These are phyloP conservation scores for Clonostachys chloroleuca DNA, from an alignment of 2,329 filamentous ascomycete genomes.

Conservation along the genomic window DNA sequence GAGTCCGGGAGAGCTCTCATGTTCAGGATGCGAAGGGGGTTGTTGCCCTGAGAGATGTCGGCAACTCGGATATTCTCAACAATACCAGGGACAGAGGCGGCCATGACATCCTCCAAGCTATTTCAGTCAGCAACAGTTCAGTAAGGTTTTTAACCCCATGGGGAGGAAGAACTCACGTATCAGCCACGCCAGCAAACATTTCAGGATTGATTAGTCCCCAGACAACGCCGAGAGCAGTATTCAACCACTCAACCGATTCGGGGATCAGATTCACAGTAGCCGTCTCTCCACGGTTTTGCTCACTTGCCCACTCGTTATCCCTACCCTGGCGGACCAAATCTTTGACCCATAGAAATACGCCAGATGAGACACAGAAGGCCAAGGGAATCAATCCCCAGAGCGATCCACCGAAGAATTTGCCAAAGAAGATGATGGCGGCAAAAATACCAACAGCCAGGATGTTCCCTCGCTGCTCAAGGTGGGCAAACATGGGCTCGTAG, in stretches of 20 bases:
- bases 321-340: conserved; percentile 79
- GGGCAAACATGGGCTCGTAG: conserved; percentile 82
- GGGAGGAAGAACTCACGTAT: conserved; percentile 48
- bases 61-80: conserved; percentile 94
- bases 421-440: conserved; percentile 68
- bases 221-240: conserved; percentile 75
- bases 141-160: neutral
- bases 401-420: conserved; percentile 74
- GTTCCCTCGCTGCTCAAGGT: conserved; percentile 71
- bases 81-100: conserved; percentile 83
- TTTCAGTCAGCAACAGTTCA: conserved; percentile 7
- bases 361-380: conserved; percentile 66
- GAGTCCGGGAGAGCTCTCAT: conserved; percentile 76
- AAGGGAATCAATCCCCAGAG: conserved; percentile 74
- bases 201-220: conserved; percentile 95
- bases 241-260: conserved; percentile 95
- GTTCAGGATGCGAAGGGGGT: conserved; percentile 84
- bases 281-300: conserved; percentile 79
- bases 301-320: conserved; percentile 82
- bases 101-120: conserved; percentile 76
- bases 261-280: conserved; percentile 86
- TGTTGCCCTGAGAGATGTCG: conserved; percentile 90
- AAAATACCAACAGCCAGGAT: conserved; percentile 68
- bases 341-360: conserved; percentile 85
- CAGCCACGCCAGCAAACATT: conserved; percentile 89